A percentile compares a stretch with the other conserved stretches of the same genome.
phyloP scores from a whole-genome alignment of 768 basidiomycete species.

The Boletales sp. region DNA sequence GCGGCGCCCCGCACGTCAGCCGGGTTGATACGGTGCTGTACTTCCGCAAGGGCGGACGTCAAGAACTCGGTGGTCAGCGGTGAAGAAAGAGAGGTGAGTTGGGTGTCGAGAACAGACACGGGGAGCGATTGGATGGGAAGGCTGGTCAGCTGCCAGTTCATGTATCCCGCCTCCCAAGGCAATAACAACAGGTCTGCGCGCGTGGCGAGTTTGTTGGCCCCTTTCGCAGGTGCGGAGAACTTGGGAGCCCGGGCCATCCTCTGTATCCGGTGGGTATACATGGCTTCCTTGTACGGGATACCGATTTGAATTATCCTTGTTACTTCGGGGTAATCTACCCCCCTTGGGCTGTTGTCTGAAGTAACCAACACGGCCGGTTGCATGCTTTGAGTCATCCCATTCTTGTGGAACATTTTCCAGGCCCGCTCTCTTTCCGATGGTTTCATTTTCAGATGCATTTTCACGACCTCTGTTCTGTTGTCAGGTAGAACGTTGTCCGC shows the following conservation, averaged over 20 bases:
- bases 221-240: slow-evolving; percentile 19
- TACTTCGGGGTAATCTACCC: slow-evolving; percentile 85
- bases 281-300: slow-evolving; percentile 60
- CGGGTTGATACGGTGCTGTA: slow-evolving; percentile 40
- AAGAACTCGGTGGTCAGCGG: slow-evolving; percentile 24
- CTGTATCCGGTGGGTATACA: slow-evolving; percentile 85
- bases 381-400: slow-evolving; percentile 23
- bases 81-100: slow-evolving; percentile 11
- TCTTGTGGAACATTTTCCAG: slow-evolving; percentile 24
- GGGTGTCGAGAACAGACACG: slow-evolving; percentile 7
- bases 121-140: slow-evolving; percentile 68
- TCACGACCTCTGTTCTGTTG: slow-evolving; percentile 58
- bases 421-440: slow-evolving; percentile 15
- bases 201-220: slow-evolving; percentile 25
- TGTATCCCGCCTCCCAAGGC: slow-evolving; percentile 74
- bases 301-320: slow-evolving; percentile 92
- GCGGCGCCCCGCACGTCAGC: slow-evolving; percentile 59
- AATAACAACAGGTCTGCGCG: slow-evolving; percentile 73
- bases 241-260: slow-evolving; percentile 67
- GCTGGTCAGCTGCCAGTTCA: slow-evolving; percentile 55
- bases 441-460: slow-evolving; percentile 75
- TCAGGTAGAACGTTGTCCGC: slow-evolving; percentile 44
- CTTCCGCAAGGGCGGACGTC: slow-evolving; percentile 22
- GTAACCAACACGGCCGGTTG: slow-evolving; percentile 65
- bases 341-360: slow-evolving; percentile 86